Evolutionary conservation across 305 asterid species (phyloP).

Genomic region (Solanum chacoense): DNA sequence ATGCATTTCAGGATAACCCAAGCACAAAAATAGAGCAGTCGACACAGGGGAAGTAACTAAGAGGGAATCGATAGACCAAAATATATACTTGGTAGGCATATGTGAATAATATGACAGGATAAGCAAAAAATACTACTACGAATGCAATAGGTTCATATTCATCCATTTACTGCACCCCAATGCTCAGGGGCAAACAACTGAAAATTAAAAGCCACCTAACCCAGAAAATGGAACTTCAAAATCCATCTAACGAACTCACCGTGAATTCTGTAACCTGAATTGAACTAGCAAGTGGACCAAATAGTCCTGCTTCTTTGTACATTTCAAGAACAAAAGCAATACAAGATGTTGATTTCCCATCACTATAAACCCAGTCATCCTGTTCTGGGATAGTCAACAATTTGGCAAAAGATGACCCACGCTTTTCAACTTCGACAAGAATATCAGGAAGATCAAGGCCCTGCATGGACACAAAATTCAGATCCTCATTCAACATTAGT

Average conservation of each 20-base stretch:
- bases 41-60: not conserved
- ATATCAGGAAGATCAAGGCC: slow-evolving; percentile 70
- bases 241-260: slow-evolving; percentile 34
- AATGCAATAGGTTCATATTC: not conserved
- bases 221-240: not conserved
- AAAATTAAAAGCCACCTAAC: not conserved
- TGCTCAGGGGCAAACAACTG: not conserved
- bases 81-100: not conserved
- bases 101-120: not conserved
- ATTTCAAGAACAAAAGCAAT: slow-evolving; percentile 79
- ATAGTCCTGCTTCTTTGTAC: slow-evolving; percentile 87
- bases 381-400: slow-evolving; percentile 74
- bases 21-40: not conserved
- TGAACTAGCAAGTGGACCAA: slow-evolving; percentile 54
- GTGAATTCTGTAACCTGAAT: slow-evolving; percentile 96
- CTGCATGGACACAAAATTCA: slow-evolving; percentile 26
- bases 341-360: slow-evolving; percentile 88
- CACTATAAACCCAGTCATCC: slow-evolving; percentile 76
- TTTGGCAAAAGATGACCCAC: slow-evolving; percentile 81
- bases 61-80: not conserved
- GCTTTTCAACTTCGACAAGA: slow-evolving; percentile 79
- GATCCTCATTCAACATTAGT: not conserved
- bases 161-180: not conserved
- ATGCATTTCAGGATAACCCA: not conserved
- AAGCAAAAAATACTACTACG: not conserved